Percentiles rank a stretch among this genome's conserved stretches.
These are phyloP conservation scores for Eucalyptus cladocalyx DNA, from an alignment of 345 rosid genomes.

Conservation along the genomic window DNA sequence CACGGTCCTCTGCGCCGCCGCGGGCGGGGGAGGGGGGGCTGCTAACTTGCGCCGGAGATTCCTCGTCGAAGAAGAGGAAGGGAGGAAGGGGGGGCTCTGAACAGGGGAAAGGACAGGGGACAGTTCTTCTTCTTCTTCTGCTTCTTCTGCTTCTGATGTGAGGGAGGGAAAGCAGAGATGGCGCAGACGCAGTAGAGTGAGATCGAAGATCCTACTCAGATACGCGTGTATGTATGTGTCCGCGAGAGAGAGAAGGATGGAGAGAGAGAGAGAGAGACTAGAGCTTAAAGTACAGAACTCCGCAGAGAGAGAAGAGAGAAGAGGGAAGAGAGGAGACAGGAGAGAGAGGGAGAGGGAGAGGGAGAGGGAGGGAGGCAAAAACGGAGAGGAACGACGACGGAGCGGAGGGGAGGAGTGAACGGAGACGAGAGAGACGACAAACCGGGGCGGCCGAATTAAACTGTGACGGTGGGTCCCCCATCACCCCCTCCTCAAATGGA, in stretches of 20 bases:
- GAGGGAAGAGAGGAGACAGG: neutral
- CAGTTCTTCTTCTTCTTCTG: too few species aligned
- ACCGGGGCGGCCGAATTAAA: conserved; percentile 40
- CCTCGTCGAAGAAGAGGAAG: neutral
- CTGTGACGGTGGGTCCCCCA: conserved; percentile 45
- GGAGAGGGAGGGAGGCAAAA: neutral
- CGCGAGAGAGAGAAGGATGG: neutral
- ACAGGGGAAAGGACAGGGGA: neutral
- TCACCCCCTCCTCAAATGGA: neutral
- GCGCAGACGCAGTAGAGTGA: neutral
- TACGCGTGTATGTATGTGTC: neutral
- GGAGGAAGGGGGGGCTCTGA: neutral
- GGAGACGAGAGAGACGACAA: conserved; percentile 52
- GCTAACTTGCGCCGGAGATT: neutral
- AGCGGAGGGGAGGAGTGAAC: conserved; percentile 6
- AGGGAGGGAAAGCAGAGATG: neutral
- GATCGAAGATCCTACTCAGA: neutral
- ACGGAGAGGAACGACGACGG: neutral
- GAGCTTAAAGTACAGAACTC: neutral
- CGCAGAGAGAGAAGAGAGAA: neutral
- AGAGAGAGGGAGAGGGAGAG: neutral
- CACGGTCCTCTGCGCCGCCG: neutral
- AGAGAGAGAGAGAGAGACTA: neutral
- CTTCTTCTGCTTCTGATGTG: neutral
- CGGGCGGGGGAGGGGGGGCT: neutral